A percentile compares a stretch with the other conserved stretches of the same genome.
Evolutionary conservation across 306 rosid genomes (phyloP).

Genomic region (Ochetophila trinervis): DNA sequence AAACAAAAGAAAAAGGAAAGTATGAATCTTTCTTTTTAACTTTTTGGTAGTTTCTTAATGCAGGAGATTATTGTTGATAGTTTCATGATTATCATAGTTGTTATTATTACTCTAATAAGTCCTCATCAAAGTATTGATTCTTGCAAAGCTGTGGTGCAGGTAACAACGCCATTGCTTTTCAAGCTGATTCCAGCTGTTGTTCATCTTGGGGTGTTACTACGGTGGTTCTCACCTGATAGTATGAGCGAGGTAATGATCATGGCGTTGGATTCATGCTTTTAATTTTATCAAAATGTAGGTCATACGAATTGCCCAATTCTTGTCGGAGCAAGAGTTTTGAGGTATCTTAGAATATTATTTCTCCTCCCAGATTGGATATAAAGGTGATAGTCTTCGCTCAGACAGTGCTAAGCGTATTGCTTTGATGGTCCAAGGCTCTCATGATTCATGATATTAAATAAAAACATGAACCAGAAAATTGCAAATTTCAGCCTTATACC

Average conservation of each 20-base stretch:
- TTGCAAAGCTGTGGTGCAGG: constrained; percentile 49
- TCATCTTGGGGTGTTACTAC: constrained; percentile 70
- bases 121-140: constrained; percentile 20
- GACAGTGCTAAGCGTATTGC: constrained; percentile 74
- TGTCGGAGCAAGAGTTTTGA: constrained; percentile 21
- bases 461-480: constrained; percentile 34
- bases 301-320: constrained; percentile 7
- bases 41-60: no score
- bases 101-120: background rate
- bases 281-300: constrained; percentile 13
- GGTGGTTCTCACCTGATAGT: constrained; percentile 85
- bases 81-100: no score
- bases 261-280: background rate
- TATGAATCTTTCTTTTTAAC: no score
- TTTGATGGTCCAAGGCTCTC: constrained; percentile 71
- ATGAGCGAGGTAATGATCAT: constrained; percentile 59
- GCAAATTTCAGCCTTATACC: constrained; percentile 33
- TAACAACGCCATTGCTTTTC: constrained; percentile 97
- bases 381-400: constrained; percentile 68
- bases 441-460: constrained; percentile 57
- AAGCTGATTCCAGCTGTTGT: constrained; percentile 88
- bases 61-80: no score
- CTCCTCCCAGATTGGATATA: constrained; percentile 58
- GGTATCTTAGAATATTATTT: constrained; percentile 33
- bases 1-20: no score